These are phyloP conservation scores for Persicaria tinctoria DNA, from an alignment of 148 eudicot genomes.

Conservation along the genomic window DNA sequence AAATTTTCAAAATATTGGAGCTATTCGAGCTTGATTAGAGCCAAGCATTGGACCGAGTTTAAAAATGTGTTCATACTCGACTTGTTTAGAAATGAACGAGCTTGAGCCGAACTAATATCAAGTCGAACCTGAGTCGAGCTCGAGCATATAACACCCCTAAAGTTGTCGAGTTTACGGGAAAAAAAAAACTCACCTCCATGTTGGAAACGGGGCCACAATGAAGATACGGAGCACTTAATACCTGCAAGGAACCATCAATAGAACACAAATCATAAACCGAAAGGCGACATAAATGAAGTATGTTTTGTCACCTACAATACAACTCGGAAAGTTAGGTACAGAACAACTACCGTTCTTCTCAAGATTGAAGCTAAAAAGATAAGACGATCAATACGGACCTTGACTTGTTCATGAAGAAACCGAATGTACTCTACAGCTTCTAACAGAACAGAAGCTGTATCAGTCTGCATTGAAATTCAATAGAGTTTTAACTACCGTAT, in stretches of 20 bases:
- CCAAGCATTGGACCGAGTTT: too few relatives aligned
- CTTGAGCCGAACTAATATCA: too few relatives aligned
- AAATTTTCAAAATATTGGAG: too few relatives aligned
- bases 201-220: constrained; percentile 26
- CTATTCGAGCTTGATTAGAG: too few relatives aligned
- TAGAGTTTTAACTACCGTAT: background rate
- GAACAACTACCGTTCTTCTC: background rate
- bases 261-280: background rate
- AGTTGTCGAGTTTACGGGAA: too few relatives aligned
- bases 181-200: constrained; percentile 39
- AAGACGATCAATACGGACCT: constrained; percentile 31
- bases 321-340: background rate
- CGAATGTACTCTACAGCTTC: constrained; percentile 77
- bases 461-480: constrained; percentile 55
- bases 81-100: too few relatives aligned
- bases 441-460: constrained; percentile 82
- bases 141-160: too few relatives aligned
- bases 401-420: constrained; percentile 90
- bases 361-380: background rate
- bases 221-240: constrained; percentile 82
- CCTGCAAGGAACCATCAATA: constrained; percentile 31
- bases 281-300: background rate
- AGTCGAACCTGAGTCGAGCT: too few relatives aligned
- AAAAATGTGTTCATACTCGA: too few relatives aligned
- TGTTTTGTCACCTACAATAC: background rate